These are phyloP conservation scores for Nannizziopsis arthrosporioides DNA, from an alignment of 2,329 filamentous ascomycete species.

Conservation along the genomic window DNA sequence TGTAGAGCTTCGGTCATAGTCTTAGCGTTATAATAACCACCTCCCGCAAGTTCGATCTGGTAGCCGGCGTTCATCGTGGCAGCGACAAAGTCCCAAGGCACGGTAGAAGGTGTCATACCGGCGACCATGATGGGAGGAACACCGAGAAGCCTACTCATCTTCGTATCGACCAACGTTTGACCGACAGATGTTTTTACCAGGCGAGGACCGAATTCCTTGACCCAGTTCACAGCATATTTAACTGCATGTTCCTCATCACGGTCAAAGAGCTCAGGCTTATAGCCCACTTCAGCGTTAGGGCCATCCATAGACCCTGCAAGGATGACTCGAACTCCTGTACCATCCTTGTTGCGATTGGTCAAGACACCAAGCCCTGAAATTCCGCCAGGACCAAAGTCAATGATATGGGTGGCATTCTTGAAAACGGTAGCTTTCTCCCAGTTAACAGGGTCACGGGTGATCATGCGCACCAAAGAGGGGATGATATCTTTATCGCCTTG, in stretches of 20 bases:
- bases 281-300: conserved; percentile 80
- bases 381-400: conserved; percentile 94
- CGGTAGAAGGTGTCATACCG: conserved; percentile 85
- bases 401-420: conserved; percentile 77
- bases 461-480: conserved; percentile 76
- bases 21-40: conserved; percentile 75
- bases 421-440: conserved; percentile 95
- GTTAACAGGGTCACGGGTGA: conserved; percentile 84
- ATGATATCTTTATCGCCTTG: conserved; percentile 67
- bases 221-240: conserved; percentile 93
- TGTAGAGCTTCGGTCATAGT: conserved; percentile 69
- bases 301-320: conserved; percentile 88
- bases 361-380: conserved; percentile 92
- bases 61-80: conserved; percentile 94
- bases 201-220: conserved; percentile 89
- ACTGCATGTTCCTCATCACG: conserved; percentile 90
- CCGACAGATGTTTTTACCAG: conserved; percentile 81
- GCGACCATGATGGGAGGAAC: conserved; percentile 81
- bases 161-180: conserved; percentile 87
- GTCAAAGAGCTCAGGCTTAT: conserved; percentile 96
- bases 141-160: conserved; percentile 80
- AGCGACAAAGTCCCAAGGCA: conserved; percentile 82
- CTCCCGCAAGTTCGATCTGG: conserved; percentile 79
- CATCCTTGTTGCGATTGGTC: conserved; percentile 98
- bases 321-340: conserved; percentile 91